These are phyloP conservation scores for Colletotrichum horii DNA, from an alignment of 2,329 filamentous ascomycete species.

Conservation along the genomic window DNA sequence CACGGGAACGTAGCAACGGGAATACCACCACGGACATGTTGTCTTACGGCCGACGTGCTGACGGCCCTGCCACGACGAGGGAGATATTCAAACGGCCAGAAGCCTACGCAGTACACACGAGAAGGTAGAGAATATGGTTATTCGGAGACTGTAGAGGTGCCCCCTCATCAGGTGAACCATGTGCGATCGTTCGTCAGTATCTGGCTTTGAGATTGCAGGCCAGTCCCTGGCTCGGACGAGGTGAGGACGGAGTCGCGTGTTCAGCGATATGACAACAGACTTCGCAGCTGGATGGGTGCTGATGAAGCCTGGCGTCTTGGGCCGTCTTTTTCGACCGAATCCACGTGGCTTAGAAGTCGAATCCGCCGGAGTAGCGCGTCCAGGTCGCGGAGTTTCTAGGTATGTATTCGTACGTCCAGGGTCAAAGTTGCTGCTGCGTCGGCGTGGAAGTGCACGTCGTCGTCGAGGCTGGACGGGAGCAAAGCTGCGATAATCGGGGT, in stretches of 20 bases:
- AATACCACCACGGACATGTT: background rate
- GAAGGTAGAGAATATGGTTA: background rate
- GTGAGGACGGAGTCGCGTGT: background rate
- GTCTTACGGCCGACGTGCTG: background rate
- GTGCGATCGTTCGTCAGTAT: background rate
- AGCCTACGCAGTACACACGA: too few species aligned
- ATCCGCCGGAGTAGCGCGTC: background rate
- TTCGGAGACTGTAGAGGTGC: background rate
- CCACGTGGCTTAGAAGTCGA: conserved; percentile 1
- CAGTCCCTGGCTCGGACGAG: background rate
- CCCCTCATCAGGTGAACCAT: conserved; percentile 9
- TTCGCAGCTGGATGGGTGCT: background rate
- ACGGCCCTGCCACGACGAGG: background rate
- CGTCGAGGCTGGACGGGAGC: background rate
- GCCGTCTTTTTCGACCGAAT: background rate
- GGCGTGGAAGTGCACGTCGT: background rate
- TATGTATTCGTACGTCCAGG: background rate
- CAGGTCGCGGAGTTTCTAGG: background rate
- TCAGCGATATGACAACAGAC: background rate
- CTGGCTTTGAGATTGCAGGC: background rate
- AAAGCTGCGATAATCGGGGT: background rate
- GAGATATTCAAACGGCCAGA: background rate
- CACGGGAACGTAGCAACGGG: background rate
- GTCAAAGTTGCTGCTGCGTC: background rate
- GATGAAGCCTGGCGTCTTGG: background rate